Base-by-base conservation (phyloP, 768 basidiomycete genomes). In the Suillus decipiens region DNA sequence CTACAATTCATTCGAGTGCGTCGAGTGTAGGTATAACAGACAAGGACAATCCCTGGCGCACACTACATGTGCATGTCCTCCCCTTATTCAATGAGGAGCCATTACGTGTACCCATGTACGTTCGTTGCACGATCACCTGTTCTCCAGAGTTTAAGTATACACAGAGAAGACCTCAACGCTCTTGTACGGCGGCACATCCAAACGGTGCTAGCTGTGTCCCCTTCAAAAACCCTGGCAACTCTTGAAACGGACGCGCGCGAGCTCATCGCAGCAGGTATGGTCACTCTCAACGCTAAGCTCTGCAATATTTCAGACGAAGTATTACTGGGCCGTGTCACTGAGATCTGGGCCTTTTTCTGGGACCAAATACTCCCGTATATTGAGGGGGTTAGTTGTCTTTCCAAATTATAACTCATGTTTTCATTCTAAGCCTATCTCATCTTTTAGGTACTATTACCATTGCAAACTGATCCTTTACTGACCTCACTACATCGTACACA, bases 321-420 rank as follows among this genome's bases (percentile, higher is more conserved):
- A 70, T 80, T 98, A 17, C 78, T 96, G 6, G 79, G 80, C 5
- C 82, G 93, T 34, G 82, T 96, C 19, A 91, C 95, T 2, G 94
- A 96, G 68, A 82, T 92, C 19, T 98, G 95, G 95, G 85, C 83
- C 15, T 96, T 96, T 80, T 97, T 97, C 76, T 96, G 92, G 90
- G 90, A 90, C 68, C 88, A 92, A 64, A 88, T 95, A 33, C 78
- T 95, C 8, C 90, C 93, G 9, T 95, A 95, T 71, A 80, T 94
- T 39, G 93, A 95, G 82, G 93, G 92, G 61, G 92, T 94, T 69
- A 71, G 88, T 81, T 12, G 11, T 53, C 7, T 37, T 55, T 14
- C 19, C 39, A 45, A 60, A 56, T 31, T 10, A 34, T 39, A 15
- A n/a, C 19, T 34, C 31, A 59, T 17, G 22, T 22, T 63, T 80